Evolutionary conservation across 441 rosid genomes (phyloP).

Genomic region (Corymbia calophylla): DNA sequence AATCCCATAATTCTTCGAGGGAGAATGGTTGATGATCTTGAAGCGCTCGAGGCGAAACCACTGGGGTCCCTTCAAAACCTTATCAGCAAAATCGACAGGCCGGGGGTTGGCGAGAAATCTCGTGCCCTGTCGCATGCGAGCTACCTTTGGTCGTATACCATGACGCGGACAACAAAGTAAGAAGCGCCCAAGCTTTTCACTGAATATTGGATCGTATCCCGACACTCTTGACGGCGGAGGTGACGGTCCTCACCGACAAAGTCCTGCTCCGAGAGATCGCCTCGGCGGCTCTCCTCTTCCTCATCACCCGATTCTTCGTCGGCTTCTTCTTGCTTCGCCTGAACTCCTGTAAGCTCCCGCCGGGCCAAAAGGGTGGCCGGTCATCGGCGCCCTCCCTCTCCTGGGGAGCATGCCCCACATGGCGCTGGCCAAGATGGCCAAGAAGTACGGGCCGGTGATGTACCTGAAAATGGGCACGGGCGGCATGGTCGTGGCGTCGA

Average conservation of each 20-base stretch:
- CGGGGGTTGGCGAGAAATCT: background rate
- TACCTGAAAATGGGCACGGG: conserved; percentile 40
- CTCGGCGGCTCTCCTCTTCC: conserved; percentile 16
- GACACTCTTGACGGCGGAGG: background rate
- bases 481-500: conserved; percentile 46
- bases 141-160: background rate
- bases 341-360: conserved; percentile 18
- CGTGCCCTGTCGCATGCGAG: background rate
- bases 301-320: conserved; percentile 1
- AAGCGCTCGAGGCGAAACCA: background rate
- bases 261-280: conserved; percentile 7
- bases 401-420: conserved; percentile 49
- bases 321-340: background rate
- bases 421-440: conserved; percentile 34
- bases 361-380: conserved; percentile 52
- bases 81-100: background rate
- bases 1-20: background rate
- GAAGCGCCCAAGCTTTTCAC: background rate
- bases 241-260: background rate
- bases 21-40: background rate
- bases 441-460: conserved; percentile 43
- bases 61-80: background rate
- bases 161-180: background rate
- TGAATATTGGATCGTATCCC: background rate
- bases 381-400: conserved; percentile 43